Evolutionary conservation across 768 basidiomycete genomes (phyloP), one percentile per base, ranked within the genome.

Genomic region (Calocybe indica): DNA sequence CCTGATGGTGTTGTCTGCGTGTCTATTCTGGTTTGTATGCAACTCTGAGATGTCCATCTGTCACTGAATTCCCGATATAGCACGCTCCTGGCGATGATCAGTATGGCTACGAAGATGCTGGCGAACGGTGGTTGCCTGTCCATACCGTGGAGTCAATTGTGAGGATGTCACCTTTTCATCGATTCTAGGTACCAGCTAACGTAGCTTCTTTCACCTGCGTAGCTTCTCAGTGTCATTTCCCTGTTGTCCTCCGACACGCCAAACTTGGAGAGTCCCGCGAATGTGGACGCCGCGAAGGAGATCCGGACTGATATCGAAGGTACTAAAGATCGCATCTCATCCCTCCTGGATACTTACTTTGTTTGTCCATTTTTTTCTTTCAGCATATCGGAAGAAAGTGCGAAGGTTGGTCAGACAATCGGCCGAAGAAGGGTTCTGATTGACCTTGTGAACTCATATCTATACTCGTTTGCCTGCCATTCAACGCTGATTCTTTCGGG

Each of bases 141-240:
- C 96, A 99, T 63, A 88, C 89, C 1, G 87, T 97, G 32, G 93
- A 98, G 71, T 92, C 92, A 5, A 98, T 99, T 54, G 95, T 97
- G 55, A 62, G 75, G 61, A 13, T 12, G 14, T 40, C 5, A 1
- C 10, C 22, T 29, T 42, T 34, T 28, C 30, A 28, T 12, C 1
- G 5, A 34, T 30, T 8, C 30, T 7, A 35, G 53, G 36, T 48
- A 33, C 47, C 47, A 31, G 43, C 39, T 40, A 49, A 54, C 36
- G 35, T 59, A 15, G 22, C 9, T 32, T 47, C 1, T 48, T 33
- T 1, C 22, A 22, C 22, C 22, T 22, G 22, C 42, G 11, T 56
- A 99, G 95, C 85, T 98, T 52, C 66, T 99, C 60, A 94, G 91
- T 58, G 95, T 98, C 54, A 97, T 98, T 55, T 97, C 94, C 10